Conservation (phyloP, 768 basidiomycete genomes). For the Tremella yokohamensis region DNA sequence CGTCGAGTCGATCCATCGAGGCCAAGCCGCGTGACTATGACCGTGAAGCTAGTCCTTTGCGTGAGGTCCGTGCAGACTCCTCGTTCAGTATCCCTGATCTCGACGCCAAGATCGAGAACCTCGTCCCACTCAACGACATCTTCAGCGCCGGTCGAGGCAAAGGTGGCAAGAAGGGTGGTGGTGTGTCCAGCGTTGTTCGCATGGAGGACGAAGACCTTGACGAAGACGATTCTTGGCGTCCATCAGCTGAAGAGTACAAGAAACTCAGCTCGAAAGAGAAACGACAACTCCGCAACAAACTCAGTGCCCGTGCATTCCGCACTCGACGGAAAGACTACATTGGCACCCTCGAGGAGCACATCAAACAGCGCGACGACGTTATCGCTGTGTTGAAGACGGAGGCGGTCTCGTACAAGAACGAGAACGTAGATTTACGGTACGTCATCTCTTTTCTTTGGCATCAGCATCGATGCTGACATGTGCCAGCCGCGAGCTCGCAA, state of each 20-base stretch:
- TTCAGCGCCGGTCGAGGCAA: constrained; percentile 50
- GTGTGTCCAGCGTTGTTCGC: constrained; percentile 47
- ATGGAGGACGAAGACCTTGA: constrained; percentile 46
- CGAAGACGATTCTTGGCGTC: constrained; percentile 50
- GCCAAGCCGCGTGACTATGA: neutral
- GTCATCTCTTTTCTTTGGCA: constrained; percentile 17
- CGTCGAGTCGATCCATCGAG: constrained; percentile 3
- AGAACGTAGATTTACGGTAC: constrained; percentile 69
- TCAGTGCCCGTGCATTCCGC: constrained; percentile 91
- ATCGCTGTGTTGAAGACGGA: constrained; percentile 82
- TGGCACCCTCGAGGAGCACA: constrained; percentile 84
- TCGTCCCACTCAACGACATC: constrained; percentile 43
- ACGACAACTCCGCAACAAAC: constrained; percentile 92
- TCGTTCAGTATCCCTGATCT: constrained; percentile 5
- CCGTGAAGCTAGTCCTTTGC: constrained; percentile 1
- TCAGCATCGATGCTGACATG: constrained; percentile 21
- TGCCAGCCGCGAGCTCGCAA: constrained; percentile 50
- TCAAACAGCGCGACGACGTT: constrained; percentile 84
- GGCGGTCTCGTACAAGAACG: constrained; percentile 70
- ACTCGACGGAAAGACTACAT: constrained; percentile 96
- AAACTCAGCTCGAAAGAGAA: constrained; percentile 96
- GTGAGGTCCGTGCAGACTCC: neutral
- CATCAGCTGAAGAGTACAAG: constrained; percentile 79
- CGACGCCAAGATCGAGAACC: constrained; percentile 24
- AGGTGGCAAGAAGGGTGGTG: constrained; percentile 52